A percentile compares a stretch with the other conserved stretches of the same genome.
These are phyloP conservation scores for Ophiostoma sp. DNA, from an alignment of 2,329 filamentous ascomycete species.

Conservation along the genomic window DNA sequence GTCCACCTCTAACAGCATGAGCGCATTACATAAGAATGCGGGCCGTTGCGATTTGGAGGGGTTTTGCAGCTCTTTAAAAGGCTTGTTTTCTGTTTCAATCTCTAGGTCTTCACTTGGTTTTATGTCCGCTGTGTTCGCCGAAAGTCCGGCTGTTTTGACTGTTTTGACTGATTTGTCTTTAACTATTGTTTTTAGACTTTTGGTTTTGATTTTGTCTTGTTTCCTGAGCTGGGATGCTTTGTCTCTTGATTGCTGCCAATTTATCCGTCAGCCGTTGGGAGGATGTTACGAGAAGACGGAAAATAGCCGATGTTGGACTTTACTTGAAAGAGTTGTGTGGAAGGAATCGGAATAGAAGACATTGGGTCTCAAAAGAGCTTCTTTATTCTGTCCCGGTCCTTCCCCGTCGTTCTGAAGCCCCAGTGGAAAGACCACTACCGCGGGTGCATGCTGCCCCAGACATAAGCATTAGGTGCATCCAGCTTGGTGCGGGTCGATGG, in stretches of 20 bases:
- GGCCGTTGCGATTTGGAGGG: neutral
- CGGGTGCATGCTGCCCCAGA: conserved; percentile 26
- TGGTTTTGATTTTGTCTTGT: neutral
- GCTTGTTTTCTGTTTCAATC: neutral
- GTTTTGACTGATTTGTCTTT: neutral
- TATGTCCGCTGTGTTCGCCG: neutral
- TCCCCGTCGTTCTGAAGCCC: neutral
- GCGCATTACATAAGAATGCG: conserved; percentile 9
- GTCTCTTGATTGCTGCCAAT: conserved; percentile 6
- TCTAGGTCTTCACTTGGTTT: neutral
- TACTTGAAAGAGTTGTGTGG: neutral
- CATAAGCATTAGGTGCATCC: conserved; percentile 48
- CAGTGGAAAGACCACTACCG: neutral
- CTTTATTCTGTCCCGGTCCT: neutral
- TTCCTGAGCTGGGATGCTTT: conserved; percentile 10
- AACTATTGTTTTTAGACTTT: neutral
- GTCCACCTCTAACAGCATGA: neutral
- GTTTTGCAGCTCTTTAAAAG: neutral
- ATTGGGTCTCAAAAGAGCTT: neutral
- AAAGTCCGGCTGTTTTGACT: neutral
- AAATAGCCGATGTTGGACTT: neutral
- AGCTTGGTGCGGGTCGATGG: conserved; percentile 43
- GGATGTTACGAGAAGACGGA: neutral
- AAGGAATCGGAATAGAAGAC: neutral
- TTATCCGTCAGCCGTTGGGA: neutral